Conservation (phyloP, 2,329 filamentous ascomycete genomes). For the Colletotrichum sp. region DNA sequence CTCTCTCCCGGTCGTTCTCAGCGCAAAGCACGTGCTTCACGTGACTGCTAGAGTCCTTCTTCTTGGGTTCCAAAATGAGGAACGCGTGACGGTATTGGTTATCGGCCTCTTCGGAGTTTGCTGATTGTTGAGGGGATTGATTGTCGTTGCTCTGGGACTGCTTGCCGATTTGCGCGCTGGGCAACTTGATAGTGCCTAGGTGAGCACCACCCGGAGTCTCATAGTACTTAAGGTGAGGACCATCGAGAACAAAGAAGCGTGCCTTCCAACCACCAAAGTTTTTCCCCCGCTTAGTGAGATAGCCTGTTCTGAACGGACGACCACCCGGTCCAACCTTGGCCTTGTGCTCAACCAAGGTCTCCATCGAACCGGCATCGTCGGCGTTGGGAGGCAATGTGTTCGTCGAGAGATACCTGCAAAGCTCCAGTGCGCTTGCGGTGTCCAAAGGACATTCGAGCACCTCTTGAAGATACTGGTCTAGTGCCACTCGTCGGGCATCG, state of each 20-base stretch:
- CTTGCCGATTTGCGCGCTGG: constrained; percentile 91
- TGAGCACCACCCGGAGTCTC: constrained; percentile 90
- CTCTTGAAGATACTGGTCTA: constrained; percentile 86
- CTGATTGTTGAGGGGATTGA: constrained; percentile 62
- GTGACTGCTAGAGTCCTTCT: constrained; percentile 86
- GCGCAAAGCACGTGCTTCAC: constrained; percentile 95
- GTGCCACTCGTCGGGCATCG: constrained; percentile 79
- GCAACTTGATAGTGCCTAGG: constrained; percentile 90
- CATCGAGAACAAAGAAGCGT: constrained; percentile 65
- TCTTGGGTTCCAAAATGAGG: constrained; percentile 92
- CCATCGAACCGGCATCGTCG: constrained; percentile 52
- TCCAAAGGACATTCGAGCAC: constrained; percentile 84
- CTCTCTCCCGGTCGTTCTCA: constrained; percentile 90
- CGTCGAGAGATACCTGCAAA: constrained; percentile 86
- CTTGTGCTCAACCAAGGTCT: constrained; percentile 34
- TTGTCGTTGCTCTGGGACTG: constrained; percentile 73
- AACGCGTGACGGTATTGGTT: constrained; percentile 98
- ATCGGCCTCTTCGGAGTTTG: constrained; percentile 74
- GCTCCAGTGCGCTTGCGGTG: constrained; percentile 73
- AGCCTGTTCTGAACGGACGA: constrained; percentile 80
- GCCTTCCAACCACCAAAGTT: constrained; percentile 99
- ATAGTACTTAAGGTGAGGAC: constrained; percentile 80
- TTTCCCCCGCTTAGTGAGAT: constrained; percentile 95
- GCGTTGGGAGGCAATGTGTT: constrained; percentile 66
- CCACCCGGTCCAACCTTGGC: constrained; percentile 63